Base-by-base conservation (phyloP, 2,329 filamentous ascomycete species). In the Venturia asperata region DNA sequence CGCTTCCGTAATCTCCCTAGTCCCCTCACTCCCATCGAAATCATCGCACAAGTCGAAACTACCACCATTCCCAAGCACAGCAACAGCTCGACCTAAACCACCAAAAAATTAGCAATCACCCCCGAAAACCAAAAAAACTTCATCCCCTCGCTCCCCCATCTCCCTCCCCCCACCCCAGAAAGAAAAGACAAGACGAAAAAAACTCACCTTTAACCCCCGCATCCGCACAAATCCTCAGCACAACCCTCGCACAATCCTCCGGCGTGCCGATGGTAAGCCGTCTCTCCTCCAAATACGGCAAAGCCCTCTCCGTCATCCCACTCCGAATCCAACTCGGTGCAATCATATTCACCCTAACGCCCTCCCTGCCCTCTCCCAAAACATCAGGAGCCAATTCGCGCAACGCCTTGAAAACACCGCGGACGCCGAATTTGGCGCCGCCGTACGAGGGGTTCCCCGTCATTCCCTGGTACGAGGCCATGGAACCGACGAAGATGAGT, bases 391-490 rank as follows among this genome's bases (percentile, higher is more conserved):
- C 10, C 3, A 61, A 17, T 6, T 43, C n/a, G 49, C 71, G 66
- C 9, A 70, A 67, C 2, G 70, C 67, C 37, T 69, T 69, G 61
- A 73, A 72, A 2, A 73, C 65, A 1, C 71, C 72, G 0, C 72
- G 68, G 11, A 73, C 68, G 15, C 70, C 71, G 10, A 70, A 73
- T 62, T 74, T 74, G 30, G 70, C 70, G 39, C 70, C 67, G 61
- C 67, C 68, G 68, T 73, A 74, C 7, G 70, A 70, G 6, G 64
- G 68, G 49, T 68, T 68, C 5, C 67, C 65, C 0, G 71, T 68
- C 27, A 70, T 71, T n/a, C 69, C 70, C 6, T 70, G 55, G 30
- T 73, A 73, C 3, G 68, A 69, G 13, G 70, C 70, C 27, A 72
- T 67, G 5, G 69, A 72, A 6, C 68, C 67, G 10, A 74, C 67